phyloP scores from a whole-genome alignment of 805 yeast species.

The Kodamaea sagamina region DNA sequence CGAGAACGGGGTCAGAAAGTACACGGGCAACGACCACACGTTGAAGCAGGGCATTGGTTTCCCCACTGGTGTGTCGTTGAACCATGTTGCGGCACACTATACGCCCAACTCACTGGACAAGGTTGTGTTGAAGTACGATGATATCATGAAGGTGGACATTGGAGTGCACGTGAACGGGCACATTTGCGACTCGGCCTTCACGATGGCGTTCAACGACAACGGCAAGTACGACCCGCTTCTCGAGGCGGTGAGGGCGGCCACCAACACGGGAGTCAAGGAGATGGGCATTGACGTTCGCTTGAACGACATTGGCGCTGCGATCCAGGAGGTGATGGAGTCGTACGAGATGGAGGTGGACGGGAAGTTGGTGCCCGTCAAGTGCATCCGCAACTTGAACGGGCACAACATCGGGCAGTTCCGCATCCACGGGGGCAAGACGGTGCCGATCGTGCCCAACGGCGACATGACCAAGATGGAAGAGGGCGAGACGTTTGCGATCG shows the following conservation, averaged over 20 bases:
- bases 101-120: conserved; percentile 96
- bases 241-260: conserved; percentile 88
- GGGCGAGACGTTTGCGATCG: conserved; percentile 97
- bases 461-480: conserved; percentile 98
- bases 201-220: conserved; percentile 82
- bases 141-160: conserved; percentile 94
- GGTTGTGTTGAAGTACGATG: conserved; percentile 76
- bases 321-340: conserved; percentile 97
- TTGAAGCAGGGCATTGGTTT: conserved; percentile 87
- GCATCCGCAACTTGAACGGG: conserved; percentile 91
- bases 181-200: conserved; percentile 93
- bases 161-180: conserved; percentile 96
- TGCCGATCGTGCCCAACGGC: conserved; percentile 92
- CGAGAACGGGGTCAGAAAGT: conserved; percentile 79
- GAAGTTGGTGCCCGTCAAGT: conserved; percentile 77
- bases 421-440: conserved; percentile 95
- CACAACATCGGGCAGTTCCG: conserved; percentile 83
- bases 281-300: conserved; percentile 96
- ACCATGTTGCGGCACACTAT: conserved; percentile 96
- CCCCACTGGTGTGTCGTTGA: conserved; percentile 95
- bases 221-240: conserved; percentile 78
- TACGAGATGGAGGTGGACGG: conserved; percentile 92
- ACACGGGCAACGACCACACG: conserved; percentile 65
- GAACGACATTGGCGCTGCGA: conserved; percentile 92
- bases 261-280: conserved; percentile 87